Percentiles rank a stretch among this genome's conserved stretches.
Evolutionary conservation across 495 filamentous ascomycete genomes (phyloP).

Genomic region (Penicillium cinerascens): DNA sequence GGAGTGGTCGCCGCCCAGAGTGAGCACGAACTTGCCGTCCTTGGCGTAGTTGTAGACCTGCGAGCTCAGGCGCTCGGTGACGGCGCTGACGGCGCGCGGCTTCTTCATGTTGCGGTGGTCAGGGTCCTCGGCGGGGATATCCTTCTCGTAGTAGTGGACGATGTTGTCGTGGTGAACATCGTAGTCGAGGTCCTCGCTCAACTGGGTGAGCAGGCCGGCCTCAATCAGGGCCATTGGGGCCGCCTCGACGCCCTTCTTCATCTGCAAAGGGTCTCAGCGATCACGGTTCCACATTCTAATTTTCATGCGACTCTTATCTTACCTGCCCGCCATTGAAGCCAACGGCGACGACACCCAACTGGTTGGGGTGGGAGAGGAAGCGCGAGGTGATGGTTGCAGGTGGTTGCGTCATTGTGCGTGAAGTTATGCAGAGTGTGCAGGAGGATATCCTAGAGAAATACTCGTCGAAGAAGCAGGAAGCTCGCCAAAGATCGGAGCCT

Average conservation of each 20-base stretch:
- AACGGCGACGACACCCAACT: slow-evolving; percentile 90
- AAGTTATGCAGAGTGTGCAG: neutral
- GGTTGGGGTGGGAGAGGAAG: slow-evolving; percentile 72
- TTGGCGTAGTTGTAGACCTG: slow-evolving; percentile 87
- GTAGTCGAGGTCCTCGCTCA: slow-evolving; percentile 82
- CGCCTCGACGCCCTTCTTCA: slow-evolving; percentile 88
- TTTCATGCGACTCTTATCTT: slow-evolving; percentile 22
- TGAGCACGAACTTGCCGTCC: slow-evolving; percentile 83
- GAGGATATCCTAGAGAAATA: neutral
- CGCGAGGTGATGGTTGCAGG: slow-evolving; percentile 67
- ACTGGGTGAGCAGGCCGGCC: slow-evolving; percentile 78
- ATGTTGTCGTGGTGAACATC: slow-evolving; percentile 77
- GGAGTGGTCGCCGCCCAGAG: slow-evolving; percentile 91
- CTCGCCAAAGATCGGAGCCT: slow-evolving; percentile 5
- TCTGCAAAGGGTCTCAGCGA: slow-evolving; percentile 44
- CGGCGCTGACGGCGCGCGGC: slow-evolving; percentile 80
- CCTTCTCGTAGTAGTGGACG: slow-evolving; percentile 77
- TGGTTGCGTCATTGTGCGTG: slow-evolving; percentile 62
- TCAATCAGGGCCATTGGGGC: slow-evolving; percentile 89
- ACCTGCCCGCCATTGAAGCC: slow-evolving; percentile 98
- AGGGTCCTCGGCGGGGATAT: slow-evolving; percentile 64
- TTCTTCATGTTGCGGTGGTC: slow-evolving; percentile 89
- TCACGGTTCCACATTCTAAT: slow-evolving; percentile 4
- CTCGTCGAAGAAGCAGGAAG: neutral
- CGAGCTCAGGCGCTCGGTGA: slow-evolving; percentile 72